These are phyloP conservation scores for Diaporthe sp. DNA, from an alignment of 2,329 filamentous ascomycete genomes.

Conservation along the genomic window DNA sequence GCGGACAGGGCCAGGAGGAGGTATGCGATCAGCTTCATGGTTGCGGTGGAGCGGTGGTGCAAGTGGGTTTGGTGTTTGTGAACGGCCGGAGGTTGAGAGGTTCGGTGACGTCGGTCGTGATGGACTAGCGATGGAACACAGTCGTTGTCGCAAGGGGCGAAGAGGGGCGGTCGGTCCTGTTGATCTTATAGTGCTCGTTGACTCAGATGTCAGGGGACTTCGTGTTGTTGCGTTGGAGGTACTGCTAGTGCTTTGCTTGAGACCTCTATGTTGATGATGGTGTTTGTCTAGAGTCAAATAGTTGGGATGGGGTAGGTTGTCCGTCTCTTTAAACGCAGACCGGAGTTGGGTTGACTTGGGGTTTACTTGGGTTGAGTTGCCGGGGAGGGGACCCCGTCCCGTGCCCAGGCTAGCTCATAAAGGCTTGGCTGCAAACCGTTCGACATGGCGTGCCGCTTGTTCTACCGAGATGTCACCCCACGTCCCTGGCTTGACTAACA, in stretches of 20 bases:
- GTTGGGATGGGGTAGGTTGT: constrained; percentile 1
- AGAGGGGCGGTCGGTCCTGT: not conserved
- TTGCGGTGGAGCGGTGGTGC: constrained; percentile 45
- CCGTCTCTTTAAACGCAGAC: not conserved
- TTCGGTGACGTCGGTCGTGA: constrained; percentile 10
- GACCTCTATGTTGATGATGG: not conserved
- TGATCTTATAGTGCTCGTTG: not conserved
- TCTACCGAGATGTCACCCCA: constrained; percentile 13
- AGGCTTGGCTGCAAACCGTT: constrained; percentile 23
- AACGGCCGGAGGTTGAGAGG: not conserved
- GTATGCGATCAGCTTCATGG: constrained; percentile 74
- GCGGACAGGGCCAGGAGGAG: constrained; percentile 70
- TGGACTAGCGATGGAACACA: not conserved
- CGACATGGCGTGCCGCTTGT: constrained; percentile 15
- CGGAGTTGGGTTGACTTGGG: constrained; percentile 9
- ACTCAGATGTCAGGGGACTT: too few relatives aligned
- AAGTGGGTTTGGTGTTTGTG: not conserved
- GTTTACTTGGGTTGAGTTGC: constrained; percentile 3
- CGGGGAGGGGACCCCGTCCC: constrained; percentile 7
- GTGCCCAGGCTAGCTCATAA: constrained; percentile 11
- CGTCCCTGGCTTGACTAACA: constrained; percentile 15
- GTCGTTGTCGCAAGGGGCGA: not conserved
- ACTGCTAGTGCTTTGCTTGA: not conserved
- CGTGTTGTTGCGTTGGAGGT: not conserved
- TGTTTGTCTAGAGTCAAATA: not conserved